A percentile compares a stretch with the other conserved stretches of the same genome.
These are phyloP conservation scores for Claviceps fusiformis DNA, from an alignment of 2,329 filamentous ascomycete genomes.

Conservation along the genomic window DNA sequence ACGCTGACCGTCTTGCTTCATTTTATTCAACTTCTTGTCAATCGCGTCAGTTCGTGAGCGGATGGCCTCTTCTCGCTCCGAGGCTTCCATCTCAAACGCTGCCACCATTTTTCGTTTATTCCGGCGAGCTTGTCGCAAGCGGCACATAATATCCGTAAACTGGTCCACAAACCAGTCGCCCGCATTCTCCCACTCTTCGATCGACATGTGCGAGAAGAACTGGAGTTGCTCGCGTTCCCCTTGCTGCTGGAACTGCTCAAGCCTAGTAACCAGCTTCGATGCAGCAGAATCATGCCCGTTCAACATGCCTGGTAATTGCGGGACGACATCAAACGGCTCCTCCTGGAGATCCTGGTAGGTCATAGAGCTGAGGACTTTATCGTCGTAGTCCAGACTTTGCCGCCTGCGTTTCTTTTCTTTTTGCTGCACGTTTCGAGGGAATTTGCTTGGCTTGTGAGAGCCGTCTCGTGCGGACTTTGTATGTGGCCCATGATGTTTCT, in stretches of 20 bases:
- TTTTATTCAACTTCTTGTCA: constrained; percentile 37
- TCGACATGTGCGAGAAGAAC: constrained; percentile 39
- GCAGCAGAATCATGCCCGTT: constrained; percentile 22
- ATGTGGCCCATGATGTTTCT: constrained; percentile 9
- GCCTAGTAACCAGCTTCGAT: constrained; percentile 31
- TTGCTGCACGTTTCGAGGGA: constrained; percentile 7
- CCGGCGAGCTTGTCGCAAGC: constrained; percentile 33
- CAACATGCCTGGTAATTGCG: constrained; percentile 24
- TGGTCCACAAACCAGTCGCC: constrained; percentile 47
- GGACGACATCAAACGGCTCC: constrained; percentile 43
- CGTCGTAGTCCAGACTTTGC: constrained; percentile 40
- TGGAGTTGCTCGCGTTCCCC: constrained; percentile 31
- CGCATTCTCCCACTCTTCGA: constrained; percentile 44
- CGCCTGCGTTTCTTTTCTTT: constrained; percentile 28
- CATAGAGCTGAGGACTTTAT: constrained; percentile 40
- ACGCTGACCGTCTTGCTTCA: constrained; percentile 42
- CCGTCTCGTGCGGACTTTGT: constrained; percentile 12
- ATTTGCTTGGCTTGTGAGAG: constrained; percentile 11
- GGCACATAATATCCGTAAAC: constrained; percentile 35
- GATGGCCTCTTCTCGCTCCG: constrained; percentile 39
- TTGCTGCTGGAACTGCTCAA: constrained; percentile 35
- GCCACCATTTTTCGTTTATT: constrained; percentile 35
- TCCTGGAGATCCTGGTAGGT: constrained; percentile 33
- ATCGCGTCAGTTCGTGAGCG: constrained; percentile 39
- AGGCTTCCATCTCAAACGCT: constrained; percentile 41